Evolutionary conservation across 2,329 filamentous ascomycete species (phyloP), one percentile per base, ranked within the genome.

Genomic region (Beauveria asiatica): DNA sequence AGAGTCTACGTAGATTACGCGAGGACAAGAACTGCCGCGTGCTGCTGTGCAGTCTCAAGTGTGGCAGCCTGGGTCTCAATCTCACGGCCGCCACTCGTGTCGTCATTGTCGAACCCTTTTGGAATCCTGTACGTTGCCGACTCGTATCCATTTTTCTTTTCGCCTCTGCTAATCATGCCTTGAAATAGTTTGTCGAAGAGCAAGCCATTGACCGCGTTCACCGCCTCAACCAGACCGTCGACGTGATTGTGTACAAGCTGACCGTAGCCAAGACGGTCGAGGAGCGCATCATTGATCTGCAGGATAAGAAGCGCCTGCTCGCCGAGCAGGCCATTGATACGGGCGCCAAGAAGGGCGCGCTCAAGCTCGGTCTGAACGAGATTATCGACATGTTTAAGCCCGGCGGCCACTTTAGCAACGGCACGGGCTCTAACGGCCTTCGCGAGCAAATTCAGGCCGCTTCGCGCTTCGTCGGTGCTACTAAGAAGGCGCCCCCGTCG

Each of bases 191-290:
- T 70, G 91, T 99, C 39, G 94, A 99, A 78, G 94, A 99, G 73
- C 94, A 99, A 79, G 94, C 94, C 53, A 99, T 99, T 67, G 94
- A 99, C 74, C 91, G 94, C 59, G 94, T 99, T 27, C 94, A 99
- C 72, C 91, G 94, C n/a, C 87, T 99, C 57, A 97, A 96, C 45
- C 94, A 99, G 74, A 97, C 91, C 1, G 82, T 93, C 45, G 92
- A 97, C 70, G 94, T 99, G 39, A 85, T 93, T 60, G 91, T 99
- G 64, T 99, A 96, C 79, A 95, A 94, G 68, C 84, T 99, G 67
- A 96, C 92, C 2, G 87, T 99, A 63, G 83, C 84, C 65, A 82
- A 88, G 65, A 92, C 89, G 0, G 93, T 99, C 60, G 94, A 99
- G 78, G 92, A 93, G 73, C 86, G 92, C 61, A 99, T 99, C 67